These are phyloP conservation scores for Carnegiea gigantea DNA, from an alignment of 179 eudicot species.

Conservation along the genomic window DNA sequence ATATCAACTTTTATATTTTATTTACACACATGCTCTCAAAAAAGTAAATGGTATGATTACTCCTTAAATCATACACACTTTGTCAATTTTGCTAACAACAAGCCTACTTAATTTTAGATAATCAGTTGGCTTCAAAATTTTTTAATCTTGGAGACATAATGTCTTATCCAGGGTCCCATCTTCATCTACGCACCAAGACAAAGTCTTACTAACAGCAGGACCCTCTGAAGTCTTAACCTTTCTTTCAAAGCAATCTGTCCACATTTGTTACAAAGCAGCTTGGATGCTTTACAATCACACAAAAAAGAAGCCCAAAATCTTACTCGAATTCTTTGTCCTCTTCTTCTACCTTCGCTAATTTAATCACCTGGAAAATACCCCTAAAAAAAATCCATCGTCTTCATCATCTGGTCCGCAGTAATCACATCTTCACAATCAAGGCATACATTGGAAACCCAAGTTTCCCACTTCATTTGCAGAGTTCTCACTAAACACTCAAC, in stretches of 20 bases:
- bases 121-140: no score
- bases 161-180: neutral
- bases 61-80: no score
- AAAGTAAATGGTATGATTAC: no score
- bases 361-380: neutral
- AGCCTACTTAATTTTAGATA: no score
- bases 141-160: no score
- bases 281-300: slow-evolving; percentile 23
- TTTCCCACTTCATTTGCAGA: neutral
- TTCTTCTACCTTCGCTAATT: neutral
- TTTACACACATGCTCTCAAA: no score
- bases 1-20: no score
- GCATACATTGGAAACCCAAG: neutral
- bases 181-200: neutral
- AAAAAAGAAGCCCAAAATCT: neutral
- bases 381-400: neutral
- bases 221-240: neutral
- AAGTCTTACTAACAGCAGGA: neutral
- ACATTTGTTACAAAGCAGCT: slow-evolving; percentile 17
- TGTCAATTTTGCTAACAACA: no score
- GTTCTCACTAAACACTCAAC: slow-evolving; percentile 24
- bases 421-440: no score
- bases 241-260: slow-evolving; percentile 3
- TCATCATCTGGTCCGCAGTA: slow-evolving; percentile 18
- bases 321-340: neutral